A percentile compares a stretch with the other conserved stretches of the same genome.
These are phyloP conservation scores for Sorghum bicolor DNA, from an alignment of 176 grass and related monocot genomes.

Conservation along the genomic window Sorghum_bicolor_NCBIv3 NC_012871.2:22494501-22495000, in stretches of 20 bases:
- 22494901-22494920: not conserved
- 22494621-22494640: conserved; percentile 70
- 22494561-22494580: conserved; percentile 23
- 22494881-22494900: not conserved
- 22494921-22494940: not conserved
- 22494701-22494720: conserved; percentile 17
- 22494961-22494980: not conserved
- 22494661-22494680: conserved; percentile 36
- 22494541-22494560: conserved; percentile 26
- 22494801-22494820: conserved; percentile 73
- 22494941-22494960: not conserved
- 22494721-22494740: conserved; percentile 32
- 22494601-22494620: conserved; percentile 67
- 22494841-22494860: conserved; percentile 10
- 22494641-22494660: conserved; percentile 91
- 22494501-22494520: conserved; percentile 76
- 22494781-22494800: conserved; percentile 77
- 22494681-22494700: not conserved
- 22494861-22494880: not conserved
- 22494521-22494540: conserved; percentile 94
- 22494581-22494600: conserved; percentile 30
- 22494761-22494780: conserved; percentile 75
- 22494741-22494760: conserved; percentile 57
- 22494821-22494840: conserved; percentile 53
- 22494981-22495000: not conserved